These are phyloP conservation scores for Polyplosphaeria fusca DNA, from an alignment of 495 filamentous ascomycete species.

Conservation along the genomic window DNA sequence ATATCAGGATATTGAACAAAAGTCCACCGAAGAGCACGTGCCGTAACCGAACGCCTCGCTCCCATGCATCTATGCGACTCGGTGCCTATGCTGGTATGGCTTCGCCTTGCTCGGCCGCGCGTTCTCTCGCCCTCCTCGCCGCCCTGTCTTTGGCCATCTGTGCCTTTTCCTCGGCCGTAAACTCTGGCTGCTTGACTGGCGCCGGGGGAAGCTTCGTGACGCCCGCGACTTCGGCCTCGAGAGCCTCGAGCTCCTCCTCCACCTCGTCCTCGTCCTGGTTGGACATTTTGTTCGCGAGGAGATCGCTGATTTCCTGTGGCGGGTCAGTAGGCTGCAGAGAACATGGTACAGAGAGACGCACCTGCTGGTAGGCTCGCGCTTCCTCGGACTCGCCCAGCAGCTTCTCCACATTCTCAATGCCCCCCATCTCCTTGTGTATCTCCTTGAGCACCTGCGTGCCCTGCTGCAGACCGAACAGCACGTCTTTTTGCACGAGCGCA, in stretches of 20 bases:
- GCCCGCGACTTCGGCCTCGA: conserved; percentile 63
- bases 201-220: conserved; percentile 55
- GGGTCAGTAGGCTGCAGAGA: neutral
- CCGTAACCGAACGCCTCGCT: conserved; percentile 24
- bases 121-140: conserved; percentile 32
- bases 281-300: conserved; percentile 79
- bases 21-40: no score
- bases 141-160: conserved; percentile 36
- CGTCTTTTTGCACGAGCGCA: conserved; percentile 90
- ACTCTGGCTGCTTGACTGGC: conserved; percentile 47
- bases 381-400: conserved; percentile 89
- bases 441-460: conserved; percentile 84
- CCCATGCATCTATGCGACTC: conserved; percentile 12
- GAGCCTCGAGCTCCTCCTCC: conserved; percentile 82
- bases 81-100: conserved; percentile 34
- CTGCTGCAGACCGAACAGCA: conserved; percentile 87
- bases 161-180: conserved; percentile 21
- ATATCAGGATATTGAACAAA: no score
- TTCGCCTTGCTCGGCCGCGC: conserved; percentile 22
- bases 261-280: conserved; percentile 97
- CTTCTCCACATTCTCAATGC: conserved; percentile 86
- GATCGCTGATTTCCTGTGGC: conserved; percentile 77
- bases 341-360: conserved; percentile 34
- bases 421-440: conserved; percentile 95
- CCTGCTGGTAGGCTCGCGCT: conserved; percentile 82